Percentiles rank a stretch among this genome's conserved stretches.
These are phyloP conservation scores for Cicer judaicum DNA, from an alignment of 306 rosid genomes.

Conservation along the genomic window DNA sequence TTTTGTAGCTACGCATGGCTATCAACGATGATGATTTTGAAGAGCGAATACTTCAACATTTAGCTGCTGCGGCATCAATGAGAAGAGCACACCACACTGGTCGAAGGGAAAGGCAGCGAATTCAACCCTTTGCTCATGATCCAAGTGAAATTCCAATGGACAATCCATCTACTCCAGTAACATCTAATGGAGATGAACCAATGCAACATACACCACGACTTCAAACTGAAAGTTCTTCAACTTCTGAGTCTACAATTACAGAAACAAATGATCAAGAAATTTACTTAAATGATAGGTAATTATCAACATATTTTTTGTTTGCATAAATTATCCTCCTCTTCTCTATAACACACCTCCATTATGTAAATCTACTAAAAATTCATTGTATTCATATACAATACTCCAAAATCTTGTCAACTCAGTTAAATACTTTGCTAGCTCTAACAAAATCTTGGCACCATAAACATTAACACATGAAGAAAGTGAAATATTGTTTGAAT, in stretches of 20 bases:
- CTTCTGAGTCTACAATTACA: slow-evolving; percentile 50
- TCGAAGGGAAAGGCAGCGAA: slow-evolving; percentile 65
- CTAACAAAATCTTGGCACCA: not conserved
- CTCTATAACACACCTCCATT: not conserved
- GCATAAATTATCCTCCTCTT: not conserved
- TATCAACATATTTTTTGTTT: slow-evolving; percentile 34
- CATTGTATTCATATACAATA: slow-evolving; percentile 13
- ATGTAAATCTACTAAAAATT: slow-evolving; percentile 4
- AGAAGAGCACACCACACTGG: slow-evolving; percentile 72
- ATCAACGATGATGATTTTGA: slow-evolving; percentile 66
- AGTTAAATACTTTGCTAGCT: not conserved
- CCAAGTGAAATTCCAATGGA: slow-evolving; percentile 52
- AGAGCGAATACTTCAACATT: slow-evolving; percentile 81
- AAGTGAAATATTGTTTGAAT: not conserved
- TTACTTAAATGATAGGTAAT: slow-evolving; percentile 54
- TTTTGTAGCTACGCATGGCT: slow-evolving; percentile 63
- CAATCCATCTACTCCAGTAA: slow-evolving; percentile 58
- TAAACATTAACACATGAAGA: not conserved
- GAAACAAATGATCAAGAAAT: slow-evolving; percentile 55
- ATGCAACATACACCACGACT: slow-evolving; percentile 49
- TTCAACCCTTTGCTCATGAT: slow-evolving; percentile 60
- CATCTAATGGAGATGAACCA: slow-evolving; percentile 54
- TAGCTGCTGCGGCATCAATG: slow-evolving; percentile 88
- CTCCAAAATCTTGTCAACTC: slow-evolving; percentile 16
- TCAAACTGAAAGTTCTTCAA: slow-evolving; percentile 54